Base-by-base conservation (phyloP, 139 green algal species). In the Chara braunii region DNA sequence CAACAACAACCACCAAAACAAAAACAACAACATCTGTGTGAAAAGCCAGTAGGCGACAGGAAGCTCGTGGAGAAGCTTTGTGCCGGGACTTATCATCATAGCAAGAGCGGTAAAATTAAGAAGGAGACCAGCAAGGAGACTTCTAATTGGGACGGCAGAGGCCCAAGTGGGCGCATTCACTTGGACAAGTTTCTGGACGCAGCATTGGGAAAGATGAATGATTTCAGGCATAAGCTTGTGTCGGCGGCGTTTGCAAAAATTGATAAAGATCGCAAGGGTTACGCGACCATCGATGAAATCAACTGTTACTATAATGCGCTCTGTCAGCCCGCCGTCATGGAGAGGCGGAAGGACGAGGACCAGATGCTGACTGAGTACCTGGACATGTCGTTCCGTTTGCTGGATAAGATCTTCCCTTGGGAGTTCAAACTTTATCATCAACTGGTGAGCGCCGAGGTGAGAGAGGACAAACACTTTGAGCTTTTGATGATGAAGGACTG, bases 401-500 rank as follows among this genome's bases (percentile, higher is more conserved):
- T 51, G 22, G 53, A 51, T 18, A n/a, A 11, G 7, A 12, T 62
- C 23, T 55, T 8, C 6, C 7, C 22, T 8, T 11, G 24, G 8
- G 53, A 62, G 12, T 62, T 62, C 53, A 14, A 9, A 18, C 12
- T 55, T 11, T 62, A 62, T 35, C 50, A 62, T 35, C 23, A 33
- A 35, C 53, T 51, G 53, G 12, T 62, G 8, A 62, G 53, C 53
- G 44, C 11, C 53, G 7, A 8, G 33, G 50, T 52, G 18, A 11
- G 14, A 18, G 12, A 6, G 7, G 53, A 62, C 53, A n/a, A 51
- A 7, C 22, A 33, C 8, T 62, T 62, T 53, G 23, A 62, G 53
- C 53, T 62, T 18, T n/a, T 62, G 33, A 62, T 62, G 33, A 54
- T 62, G 23, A 62, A 62, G 53, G 53, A 51, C 53, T 62, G 53